Percentiles rank a stretch among this genome's conserved stretches.
Conservation (phyloP, 371 early-diverging fungal genomes). For the Mortierella sp. region DNA sequence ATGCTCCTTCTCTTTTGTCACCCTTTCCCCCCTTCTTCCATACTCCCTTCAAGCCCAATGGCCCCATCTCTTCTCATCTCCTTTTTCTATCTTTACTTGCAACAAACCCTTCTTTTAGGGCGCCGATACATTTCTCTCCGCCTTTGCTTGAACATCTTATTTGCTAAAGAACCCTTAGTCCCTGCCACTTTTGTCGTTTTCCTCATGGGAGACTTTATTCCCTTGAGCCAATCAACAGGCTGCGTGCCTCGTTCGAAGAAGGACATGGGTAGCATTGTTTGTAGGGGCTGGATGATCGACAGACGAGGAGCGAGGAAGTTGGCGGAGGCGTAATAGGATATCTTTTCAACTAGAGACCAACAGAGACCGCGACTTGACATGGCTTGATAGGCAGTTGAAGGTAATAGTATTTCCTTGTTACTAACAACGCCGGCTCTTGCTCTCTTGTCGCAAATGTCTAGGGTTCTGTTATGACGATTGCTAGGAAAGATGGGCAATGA, state of each 20-base stretch:
- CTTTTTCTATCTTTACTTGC: background rate
- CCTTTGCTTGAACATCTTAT: background rate
- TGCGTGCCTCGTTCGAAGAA: background rate
- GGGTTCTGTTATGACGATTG: background rate
- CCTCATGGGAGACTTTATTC: background rate
- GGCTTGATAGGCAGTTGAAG: background rate
- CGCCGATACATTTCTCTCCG: slow-evolving; percentile 1
- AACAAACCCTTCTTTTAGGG: background rate
- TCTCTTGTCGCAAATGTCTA: background rate
- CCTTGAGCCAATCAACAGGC: background rate
- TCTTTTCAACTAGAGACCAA: background rate
- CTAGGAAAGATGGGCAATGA: background rate
- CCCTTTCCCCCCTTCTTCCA: background rate
- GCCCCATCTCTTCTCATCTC: background rate
- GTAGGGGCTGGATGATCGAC: background rate
- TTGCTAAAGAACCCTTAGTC: background rate
- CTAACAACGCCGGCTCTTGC: no score
- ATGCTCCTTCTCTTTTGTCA: background rate
- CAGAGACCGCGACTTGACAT: background rate
- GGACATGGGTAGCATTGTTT: background rate
- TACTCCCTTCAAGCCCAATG: background rate
- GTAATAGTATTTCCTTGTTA: background rate
- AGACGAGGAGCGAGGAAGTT: background rate
- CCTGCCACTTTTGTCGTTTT: background rate
- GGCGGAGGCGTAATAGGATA: background rate